Percentiles rank a stretch among this genome's conserved stretches.
These are phyloP conservation scores for Neurospora sp. DNA, from an alignment of 495 filamentous ascomycete species.

Conservation along the genomic window DNA sequence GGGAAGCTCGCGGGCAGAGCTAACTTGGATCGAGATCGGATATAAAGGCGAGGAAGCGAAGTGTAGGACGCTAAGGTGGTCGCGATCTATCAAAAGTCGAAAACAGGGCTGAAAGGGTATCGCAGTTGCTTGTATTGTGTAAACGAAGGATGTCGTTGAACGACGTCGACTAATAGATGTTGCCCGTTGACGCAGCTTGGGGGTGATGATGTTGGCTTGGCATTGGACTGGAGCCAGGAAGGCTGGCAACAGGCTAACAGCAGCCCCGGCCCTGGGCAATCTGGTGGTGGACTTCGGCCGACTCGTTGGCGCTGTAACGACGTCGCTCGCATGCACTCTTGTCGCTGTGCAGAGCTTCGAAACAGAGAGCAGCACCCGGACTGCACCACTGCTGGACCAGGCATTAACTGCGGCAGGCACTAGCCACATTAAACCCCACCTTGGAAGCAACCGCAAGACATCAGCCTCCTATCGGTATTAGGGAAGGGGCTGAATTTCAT, in stretches of 20 bases:
- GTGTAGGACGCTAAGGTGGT: background rate
- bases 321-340: background rate
- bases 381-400: background rate
- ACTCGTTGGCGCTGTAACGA: background rate
- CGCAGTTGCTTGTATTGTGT: background rate
- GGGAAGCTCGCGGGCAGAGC: background rate
- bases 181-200: background rate
- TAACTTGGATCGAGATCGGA: background rate
- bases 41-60: background rate
- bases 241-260: background rate
- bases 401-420: background rate
- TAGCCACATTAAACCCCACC: background rate
- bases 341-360: background rate
- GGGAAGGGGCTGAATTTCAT: no score
- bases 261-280: background rate
- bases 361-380: background rate
- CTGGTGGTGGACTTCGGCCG: background rate
- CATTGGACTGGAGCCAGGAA: background rate
- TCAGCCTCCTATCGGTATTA: background rate
- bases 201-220: background rate
- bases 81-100: background rate
- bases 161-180: background rate
- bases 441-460: background rate
- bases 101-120: background rate
- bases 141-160: background rate